These are phyloP conservation scores for Penicillium capsulatum DNA, from an alignment of 2,329 filamentous ascomycete genomes.

Conservation along the genomic window DNA sequence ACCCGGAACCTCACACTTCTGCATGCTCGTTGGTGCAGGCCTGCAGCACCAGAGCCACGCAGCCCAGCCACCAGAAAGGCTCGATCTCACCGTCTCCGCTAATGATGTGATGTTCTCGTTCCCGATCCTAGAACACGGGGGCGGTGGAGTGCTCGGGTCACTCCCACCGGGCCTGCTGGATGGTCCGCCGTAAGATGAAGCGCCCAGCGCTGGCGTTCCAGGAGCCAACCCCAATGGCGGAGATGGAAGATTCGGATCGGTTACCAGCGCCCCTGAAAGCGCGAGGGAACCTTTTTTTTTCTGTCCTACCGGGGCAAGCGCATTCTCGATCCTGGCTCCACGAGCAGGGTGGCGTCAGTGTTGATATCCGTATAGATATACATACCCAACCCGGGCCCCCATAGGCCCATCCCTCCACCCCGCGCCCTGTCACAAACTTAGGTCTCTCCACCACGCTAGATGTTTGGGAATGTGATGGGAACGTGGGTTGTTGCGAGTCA, in stretches of 20 bases:
- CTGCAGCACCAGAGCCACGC: slow-evolving; percentile 18
- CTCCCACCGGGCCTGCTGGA: slow-evolving; percentile 12
- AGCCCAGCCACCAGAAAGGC: slow-evolving; percentile 25
- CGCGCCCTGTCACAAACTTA: slow-evolving; percentile 21
- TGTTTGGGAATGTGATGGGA: slow-evolving; percentile 22
- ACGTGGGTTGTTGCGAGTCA: slow-evolving; percentile 14
- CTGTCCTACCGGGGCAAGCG: slow-evolving; percentile 24
- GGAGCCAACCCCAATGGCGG: slow-evolving; percentile 31
- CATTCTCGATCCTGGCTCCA: slow-evolving; percentile 11
- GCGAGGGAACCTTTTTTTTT: too few relatives aligned
- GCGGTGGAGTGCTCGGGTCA: slow-evolving; percentile 7
- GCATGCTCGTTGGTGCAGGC: slow-evolving; percentile 30
- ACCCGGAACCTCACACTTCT: slow-evolving; percentile 19
- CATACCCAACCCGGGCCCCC: slow-evolving; percentile 11
- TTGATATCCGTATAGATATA: slow-evolving; percentile 16
- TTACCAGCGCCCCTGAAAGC: slow-evolving; percentile 11
- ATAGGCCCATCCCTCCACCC: slow-evolving; percentile 14
- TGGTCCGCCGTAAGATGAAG: slow-evolving; percentile 28
- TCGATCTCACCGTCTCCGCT: slow-evolving; percentile 29
- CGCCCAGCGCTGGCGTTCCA: slow-evolving; percentile 23
- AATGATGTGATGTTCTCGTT: slow-evolving; percentile 25
- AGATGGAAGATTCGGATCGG: slow-evolving; percentile 31
- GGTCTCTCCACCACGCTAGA: slow-evolving; percentile 22
- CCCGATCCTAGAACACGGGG: slow-evolving; percentile 17
- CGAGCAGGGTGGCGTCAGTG: slow-evolving; percentile 12